Base-by-base conservation (phyloP, 2,329 filamentous ascomycete genomes). In the Monosporascus cannonballus region DNA sequence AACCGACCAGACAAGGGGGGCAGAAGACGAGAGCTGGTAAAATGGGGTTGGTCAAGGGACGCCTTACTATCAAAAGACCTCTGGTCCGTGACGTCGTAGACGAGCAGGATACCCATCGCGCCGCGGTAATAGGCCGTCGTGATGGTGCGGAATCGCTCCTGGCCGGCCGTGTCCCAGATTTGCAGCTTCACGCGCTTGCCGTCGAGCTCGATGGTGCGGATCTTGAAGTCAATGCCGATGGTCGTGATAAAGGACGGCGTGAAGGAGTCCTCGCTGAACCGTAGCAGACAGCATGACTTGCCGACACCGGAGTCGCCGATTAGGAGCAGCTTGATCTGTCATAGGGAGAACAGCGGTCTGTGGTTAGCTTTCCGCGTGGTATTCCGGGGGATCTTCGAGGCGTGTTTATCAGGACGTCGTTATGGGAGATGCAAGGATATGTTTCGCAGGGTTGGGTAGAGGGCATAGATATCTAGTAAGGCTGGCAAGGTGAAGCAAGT, bases 141-240 rank as follows among this genome's bases (percentile, higher is more conserved):
- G 76, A 99, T 99, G 59, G 94, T 99, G 62, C 94, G 85, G 83
- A 99, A 99, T 57, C 94, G 88, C 76, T 99, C 94, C 74, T 99
- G 94, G 51, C 94, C 94, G 51, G 94, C 94, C 25, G 94, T 99
- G 70, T 99, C 94, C 94, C 94, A 99, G 75, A 99, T 99, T 79
- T 99, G 94, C 70, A 99, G 78, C 81, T 99, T 99, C 67, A 99
- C 94, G 58, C 93, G 84, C 84, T 99, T 99, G 71, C 93, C 93
- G 75, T 99, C 94, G 63, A 99, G 81, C 77, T 99, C 94, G 76
- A 99, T 99, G 60, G 94, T 99, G 62, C 94, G 85, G 71, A 99
- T 99, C 83, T 99, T 99, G 80, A 99, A 99, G 77, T 99, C 94
- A 78, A 99, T 97, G 64, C 94, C 94, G 74, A 99, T 99, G 58